phyloP scores from a whole-genome alignment of 1,139 yeast genomes.

The Groenewaldozyma auringiensis region DNA sequence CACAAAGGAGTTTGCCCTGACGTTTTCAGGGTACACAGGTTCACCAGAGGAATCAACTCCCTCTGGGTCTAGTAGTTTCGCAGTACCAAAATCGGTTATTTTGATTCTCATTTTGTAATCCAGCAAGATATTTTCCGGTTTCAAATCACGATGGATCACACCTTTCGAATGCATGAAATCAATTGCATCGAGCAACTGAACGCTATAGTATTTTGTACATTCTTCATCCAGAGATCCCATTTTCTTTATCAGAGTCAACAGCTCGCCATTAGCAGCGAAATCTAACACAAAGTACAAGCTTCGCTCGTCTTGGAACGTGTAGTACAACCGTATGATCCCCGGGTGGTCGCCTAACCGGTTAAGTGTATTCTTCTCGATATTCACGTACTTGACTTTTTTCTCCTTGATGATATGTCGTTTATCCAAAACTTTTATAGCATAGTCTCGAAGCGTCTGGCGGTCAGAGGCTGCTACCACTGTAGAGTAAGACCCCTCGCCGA shows the following conservation, averaged over 20 bases:
- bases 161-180: constrained; percentile 76
- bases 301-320: constrained; percentile 88
- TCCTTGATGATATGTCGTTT: constrained; percentile 93
- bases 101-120: constrained; percentile 75
- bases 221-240: constrained; percentile 72
- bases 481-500: constrained; percentile 96
- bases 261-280: constrained; percentile 88
- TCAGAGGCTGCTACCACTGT: constrained; percentile 87
- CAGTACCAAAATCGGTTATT: constrained; percentile 98
- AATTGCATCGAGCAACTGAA: constrained; percentile 83
- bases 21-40: constrained; percentile 38
- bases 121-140: constrained; percentile 81
- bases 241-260: constrained; percentile 68
- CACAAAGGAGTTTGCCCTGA: constrained; percentile 74
- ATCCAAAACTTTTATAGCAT: constrained; percentile 87
- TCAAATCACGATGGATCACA: constrained; percentile 86
- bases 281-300: constrained; percentile 88
- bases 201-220: constrained; percentile 62
- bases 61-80: constrained; percentile 58
- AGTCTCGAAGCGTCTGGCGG: constrained; percentile 58
- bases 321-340: constrained; percentile 81
- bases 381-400: constrained; percentile 90
- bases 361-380: constrained; percentile 88
- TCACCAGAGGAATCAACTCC: constrained; percentile 30
- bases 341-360: constrained; percentile 78